Conservation (phyloP, 2,329 filamentous ascomycete genomes). For the Diaporthe sp. region DNA sequence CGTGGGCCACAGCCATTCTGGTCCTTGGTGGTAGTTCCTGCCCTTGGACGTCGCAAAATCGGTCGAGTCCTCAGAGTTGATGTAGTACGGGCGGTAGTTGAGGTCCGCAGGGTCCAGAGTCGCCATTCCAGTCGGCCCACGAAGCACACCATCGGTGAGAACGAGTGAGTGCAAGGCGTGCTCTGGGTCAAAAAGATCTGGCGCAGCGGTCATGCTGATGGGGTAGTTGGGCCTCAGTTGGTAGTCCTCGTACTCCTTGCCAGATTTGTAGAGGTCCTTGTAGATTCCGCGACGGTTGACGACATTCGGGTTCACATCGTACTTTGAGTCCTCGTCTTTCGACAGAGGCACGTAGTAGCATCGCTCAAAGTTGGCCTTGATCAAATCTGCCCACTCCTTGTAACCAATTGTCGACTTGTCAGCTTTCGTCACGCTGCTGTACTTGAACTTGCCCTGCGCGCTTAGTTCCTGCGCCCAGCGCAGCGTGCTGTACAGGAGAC, state of each 20-base stretch:
- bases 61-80: slow-evolving; percentile 91
- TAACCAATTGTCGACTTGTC: slow-evolving; percentile 76
- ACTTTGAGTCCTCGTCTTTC: slow-evolving; percentile 76
- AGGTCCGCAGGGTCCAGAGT: slow-evolving; percentile 92
- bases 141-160: slow-evolving; percentile 82
- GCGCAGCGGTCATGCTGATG: slow-evolving; percentile 94
- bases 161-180: slow-evolving; percentile 86
- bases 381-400: slow-evolving; percentile 80
- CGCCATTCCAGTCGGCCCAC: slow-evolving; percentile 93
- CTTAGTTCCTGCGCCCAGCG: slow-evolving; percentile 81
- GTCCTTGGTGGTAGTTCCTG: slow-evolving; percentile 97
- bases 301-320: slow-evolving; percentile 83
- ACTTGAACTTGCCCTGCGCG: slow-evolving; percentile 76
- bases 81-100: slow-evolving; percentile 95
- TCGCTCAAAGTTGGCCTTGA: slow-evolving; percentile 90
- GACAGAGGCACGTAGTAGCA: slow-evolving; percentile 88
- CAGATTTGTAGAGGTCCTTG: slow-evolving; percentile 94
- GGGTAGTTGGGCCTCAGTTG: slow-evolving; percentile 95
- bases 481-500: slow-evolving; percentile 90
- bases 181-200: slow-evolving; percentile 83
- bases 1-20: slow-evolving; percentile 98
- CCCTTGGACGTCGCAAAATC: slow-evolving; percentile 95
- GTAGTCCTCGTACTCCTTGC: slow-evolving; percentile 98
- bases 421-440: slow-evolving; percentile 77
- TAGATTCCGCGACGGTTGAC: slow-evolving; percentile 96